Evolutionary conservation across 208 protist genomes (phyloP).

Genomic region (Wallacemonas sp.): DNA sequence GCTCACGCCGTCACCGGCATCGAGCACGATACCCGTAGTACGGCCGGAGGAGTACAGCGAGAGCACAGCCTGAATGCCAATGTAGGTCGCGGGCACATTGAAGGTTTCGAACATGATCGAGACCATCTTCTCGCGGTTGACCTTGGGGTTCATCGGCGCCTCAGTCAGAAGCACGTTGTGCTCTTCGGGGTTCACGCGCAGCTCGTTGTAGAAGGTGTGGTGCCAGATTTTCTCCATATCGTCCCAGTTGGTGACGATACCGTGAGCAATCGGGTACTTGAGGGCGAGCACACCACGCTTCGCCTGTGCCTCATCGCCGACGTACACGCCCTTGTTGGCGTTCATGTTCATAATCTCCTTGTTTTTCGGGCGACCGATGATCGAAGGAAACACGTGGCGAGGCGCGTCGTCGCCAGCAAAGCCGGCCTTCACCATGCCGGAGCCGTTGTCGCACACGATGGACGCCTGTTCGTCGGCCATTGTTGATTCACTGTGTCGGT

Average conservation of each 20-base stretch:
- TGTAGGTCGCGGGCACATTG: constrained; percentile 87
- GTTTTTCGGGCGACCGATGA: constrained; percentile 96
- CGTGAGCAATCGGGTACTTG: constrained; percentile 95
- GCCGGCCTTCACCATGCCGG: constrained; percentile 93
- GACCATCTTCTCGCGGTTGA: constrained; percentile 94
- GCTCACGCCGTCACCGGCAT: constrained; percentile 93
- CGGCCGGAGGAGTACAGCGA: constrained; percentile 93
- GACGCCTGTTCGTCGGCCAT: constrained; percentile 75
- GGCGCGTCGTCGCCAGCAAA: constrained; percentile 98
- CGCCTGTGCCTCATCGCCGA: constrained; percentile 94
- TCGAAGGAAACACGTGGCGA: constrained; percentile 95
- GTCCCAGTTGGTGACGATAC: constrained; percentile 98
- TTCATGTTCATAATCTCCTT: constrained; percentile 94
- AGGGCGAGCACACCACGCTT: constrained; percentile 94
- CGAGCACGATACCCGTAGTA: constrained; percentile 92
- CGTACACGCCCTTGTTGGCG: constrained; percentile 94
- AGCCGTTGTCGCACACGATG: constrained; percentile 88
- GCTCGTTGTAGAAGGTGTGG: constrained; percentile 99
- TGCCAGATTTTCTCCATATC: constrained; percentile 99
- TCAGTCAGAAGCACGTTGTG: constrained; percentile 96
- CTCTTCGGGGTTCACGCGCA: constrained; percentile 96
- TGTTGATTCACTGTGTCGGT: too few species aligned
- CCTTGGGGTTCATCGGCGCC: constrained; percentile 91
- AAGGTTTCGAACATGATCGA: constrained; percentile 96
- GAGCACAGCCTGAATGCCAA: constrained; percentile 96